Evolutionary conservation across 805 yeast genomes (phyloP), one percentile per base, ranked within the genome.

Genomic region (Grigorovia humatica): DNA sequence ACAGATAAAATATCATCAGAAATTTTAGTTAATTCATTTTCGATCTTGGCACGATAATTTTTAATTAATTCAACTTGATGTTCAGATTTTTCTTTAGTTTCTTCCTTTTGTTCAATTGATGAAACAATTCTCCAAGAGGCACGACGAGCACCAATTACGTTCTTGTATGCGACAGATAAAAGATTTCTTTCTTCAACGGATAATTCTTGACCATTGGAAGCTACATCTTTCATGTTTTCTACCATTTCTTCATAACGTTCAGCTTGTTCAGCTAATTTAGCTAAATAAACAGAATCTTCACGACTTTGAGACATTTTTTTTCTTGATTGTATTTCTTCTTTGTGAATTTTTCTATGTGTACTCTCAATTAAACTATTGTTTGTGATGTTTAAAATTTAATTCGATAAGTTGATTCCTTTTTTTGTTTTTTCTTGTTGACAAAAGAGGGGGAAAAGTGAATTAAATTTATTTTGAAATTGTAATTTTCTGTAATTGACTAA

Each of bases 191-290:
- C 99, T 76, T 93, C 99, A 60, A 93, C 96, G 49, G 95, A 85
- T 62, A 93, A 77, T 72, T 91, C 98, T 74, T 87, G 90, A 57
- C 96, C 96, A 45, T 95, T 81, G 44, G 95, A 85, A 63, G 97
- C 98, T 66, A 93, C 98, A 51, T 88, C 85, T 74, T 91, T 90
- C 97, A 91, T 91, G 77, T 88, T 88, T 73, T 88, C 96, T 64
- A 91, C 98, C 97, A 88, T 89, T 77, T 91, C 98, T 77, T 93
- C 98, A 72, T 90, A 93, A 76, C 98, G 95, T 78, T 93, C 99
- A 68, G 98, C 97, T 78, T 91, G 97, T 76, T 91, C 98, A 68
- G 97, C 96, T 71, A 93, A 83, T 71, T 93, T 91, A 72, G 98
- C 98, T 69, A 93, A 82, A 75, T 90, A 91, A 65, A 93, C 96